Evolutionary conservation across 495 filamentous ascomycete species (phyloP).

Genomic region (Glarea lozoyensis): DNA sequence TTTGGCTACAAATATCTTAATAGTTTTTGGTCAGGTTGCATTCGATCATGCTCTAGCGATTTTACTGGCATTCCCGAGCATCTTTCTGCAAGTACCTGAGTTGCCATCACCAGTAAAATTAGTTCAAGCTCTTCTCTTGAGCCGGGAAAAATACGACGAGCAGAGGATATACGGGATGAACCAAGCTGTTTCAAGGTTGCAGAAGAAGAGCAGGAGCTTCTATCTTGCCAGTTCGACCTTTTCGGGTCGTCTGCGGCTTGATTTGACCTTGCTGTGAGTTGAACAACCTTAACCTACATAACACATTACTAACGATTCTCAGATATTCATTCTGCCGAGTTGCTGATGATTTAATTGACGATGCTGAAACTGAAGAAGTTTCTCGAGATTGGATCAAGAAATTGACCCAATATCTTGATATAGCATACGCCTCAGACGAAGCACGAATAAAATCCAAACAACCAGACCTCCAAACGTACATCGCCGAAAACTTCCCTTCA

Average conservation of each 20-base stretch:
- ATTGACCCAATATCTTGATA: slow-evolving; percentile 40
- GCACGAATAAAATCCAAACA: slow-evolving; percentile 5
- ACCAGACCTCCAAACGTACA: slow-evolving; percentile 22
- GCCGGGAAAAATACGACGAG: slow-evolving; percentile 36
- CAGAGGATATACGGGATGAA: slow-evolving; percentile 42
- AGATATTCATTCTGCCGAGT: slow-evolving; percentile 65
- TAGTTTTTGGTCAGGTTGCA: slow-evolving; percentile 55
- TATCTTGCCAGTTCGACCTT: slow-evolving; percentile 58
- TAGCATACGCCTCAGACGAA: slow-evolving; percentile 23
- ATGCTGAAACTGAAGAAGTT: slow-evolving; percentile 34
- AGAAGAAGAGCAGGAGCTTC: slow-evolving; percentile 56
- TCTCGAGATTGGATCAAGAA: slow-evolving; percentile 41
- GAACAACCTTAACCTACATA: background rate
- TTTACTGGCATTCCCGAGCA: slow-evolving; percentile 40
- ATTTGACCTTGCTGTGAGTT: slow-evolving; percentile 49
- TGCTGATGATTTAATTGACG: slow-evolving; percentile 60
- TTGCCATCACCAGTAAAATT: slow-evolving; percentile 37
- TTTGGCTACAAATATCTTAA: slow-evolving; percentile 51
- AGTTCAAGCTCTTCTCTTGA: slow-evolving; percentile 33
- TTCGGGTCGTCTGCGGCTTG: slow-evolving; percentile 51
- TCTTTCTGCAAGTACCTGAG: slow-evolving; percentile 31
- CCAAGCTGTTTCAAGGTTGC: slow-evolving; percentile 42
- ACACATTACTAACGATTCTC: background rate
- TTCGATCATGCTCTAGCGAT: slow-evolving; percentile 55
- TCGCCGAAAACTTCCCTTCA: slow-evolving; percentile 36